Conservation (phyloP, 495 filamentous ascomycete genomes). For the Xylaria cubensis region DNA sequence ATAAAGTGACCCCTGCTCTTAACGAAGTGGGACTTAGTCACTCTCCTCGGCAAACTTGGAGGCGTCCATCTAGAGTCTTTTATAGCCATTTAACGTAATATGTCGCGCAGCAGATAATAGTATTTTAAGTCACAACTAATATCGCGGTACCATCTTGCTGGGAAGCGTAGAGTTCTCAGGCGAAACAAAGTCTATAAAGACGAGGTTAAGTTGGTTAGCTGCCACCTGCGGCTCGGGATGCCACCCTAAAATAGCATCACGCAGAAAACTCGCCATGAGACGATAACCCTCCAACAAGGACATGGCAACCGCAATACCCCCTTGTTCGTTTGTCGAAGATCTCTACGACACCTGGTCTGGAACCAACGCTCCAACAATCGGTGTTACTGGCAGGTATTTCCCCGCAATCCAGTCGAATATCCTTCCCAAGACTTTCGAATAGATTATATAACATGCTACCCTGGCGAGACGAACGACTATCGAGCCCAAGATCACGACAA, state of each 20-base stretch:
- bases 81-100: constrained; percentile 16
- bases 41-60: constrained; percentile 1
- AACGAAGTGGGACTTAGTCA: background rate
- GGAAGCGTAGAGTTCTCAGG: constrained; percentile 29
- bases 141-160: constrained; percentile 35
- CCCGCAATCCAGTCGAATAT: constrained; percentile 38
- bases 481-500: background rate
- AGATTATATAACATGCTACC: constrained; percentile 17
- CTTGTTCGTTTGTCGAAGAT: background rate
- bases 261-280: constrained; percentile 20
- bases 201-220: background rate
- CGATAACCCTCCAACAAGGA: background rate
- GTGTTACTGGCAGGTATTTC: constrained; percentile 44
- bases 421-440: constrained; percentile 32
- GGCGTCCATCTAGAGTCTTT: background rate
- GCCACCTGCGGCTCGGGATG: constrained; percentile 28
- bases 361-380: constrained; percentile 34
- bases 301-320: constrained; percentile 25
- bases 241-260: constrained; percentile 36
- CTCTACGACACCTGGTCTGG: background rate
- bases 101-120: constrained; percentile 15
- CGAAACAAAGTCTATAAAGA: background rate
- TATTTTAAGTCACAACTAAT: constrained; percentile 37
- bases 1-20: constrained; percentile 7
- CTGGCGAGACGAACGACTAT: constrained; percentile 1